Base-by-base conservation (phyloP, 208 protist species). In the Trypanosoma scelopori region DNA sequence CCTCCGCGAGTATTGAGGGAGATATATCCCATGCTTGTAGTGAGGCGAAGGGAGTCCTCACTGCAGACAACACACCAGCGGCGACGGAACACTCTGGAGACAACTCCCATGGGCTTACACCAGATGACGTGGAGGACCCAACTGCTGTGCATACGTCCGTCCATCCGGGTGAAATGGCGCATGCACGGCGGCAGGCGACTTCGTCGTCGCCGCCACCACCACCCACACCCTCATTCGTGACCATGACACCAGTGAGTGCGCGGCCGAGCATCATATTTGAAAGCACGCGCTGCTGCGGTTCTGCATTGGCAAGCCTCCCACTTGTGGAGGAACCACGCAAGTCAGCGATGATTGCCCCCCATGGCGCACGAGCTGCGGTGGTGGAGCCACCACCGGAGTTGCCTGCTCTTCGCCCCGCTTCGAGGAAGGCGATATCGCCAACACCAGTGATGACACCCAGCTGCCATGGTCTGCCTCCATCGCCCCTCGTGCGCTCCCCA, bases 251-350 rank as follows among this genome's bases (percentile, higher is more conserved):
- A 7, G 28, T 41, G 23, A 55, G 27, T 32, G 5, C 25, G 13
- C 51, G 6, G 23, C 6, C 16, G 7, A 39, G 28, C 51, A 3
- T 1, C 28, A 32, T 32, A 41, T 18, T 20, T 6, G 51, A 13
- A 6, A 41, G 51, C n/a, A 20, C 35, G n/a, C 20, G 50, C 15
- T 20, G 22, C 28, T n/a, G 43, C 15, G 37, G 25, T 22, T 62
- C 43, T 4, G 4, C 12, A 4, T 16, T 13, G 3, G 43, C 27
- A 18, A 12, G 35, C 7, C 49, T 39, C 1, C 50, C 61, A 22
- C 47, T 41, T 35, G 55, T 67, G 22, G 35, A 58, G 35, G 51
- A 67, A 22, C 49, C 61, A n/a, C 37, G 25, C 50, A 67, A 46
- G 41, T 50, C 48, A 41, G 39, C 42, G 15, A 55, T 4, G 5